Percentiles rank a stretch among this genome's conserved stretches.
Conservation (phyloP, 345 rosid species). For the Populus euphratica region DNA sequence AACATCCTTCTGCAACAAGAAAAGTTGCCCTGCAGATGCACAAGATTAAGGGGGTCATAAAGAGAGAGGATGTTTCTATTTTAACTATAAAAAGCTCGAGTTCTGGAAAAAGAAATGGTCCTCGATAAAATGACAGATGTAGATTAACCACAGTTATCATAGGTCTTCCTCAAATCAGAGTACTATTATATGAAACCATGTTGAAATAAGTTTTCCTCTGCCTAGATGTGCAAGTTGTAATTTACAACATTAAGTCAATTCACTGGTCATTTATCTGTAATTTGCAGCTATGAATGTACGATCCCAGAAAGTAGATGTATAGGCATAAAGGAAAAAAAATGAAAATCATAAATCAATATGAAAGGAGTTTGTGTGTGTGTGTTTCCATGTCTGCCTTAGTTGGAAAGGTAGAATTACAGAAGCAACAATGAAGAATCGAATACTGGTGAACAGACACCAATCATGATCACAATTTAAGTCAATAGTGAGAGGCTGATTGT, state of each 20-base stretch:
- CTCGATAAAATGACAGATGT: neutral
- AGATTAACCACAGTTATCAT: neutral
- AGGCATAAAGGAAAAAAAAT: neutral
- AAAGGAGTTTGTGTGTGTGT: neutral
- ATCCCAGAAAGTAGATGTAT: neutral
- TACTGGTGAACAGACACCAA: too few relatives aligned
- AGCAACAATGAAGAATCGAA: neutral
- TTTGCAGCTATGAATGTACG: neutral
- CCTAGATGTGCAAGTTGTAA: neutral
- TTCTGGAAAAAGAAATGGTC: neutral
- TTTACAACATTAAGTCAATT: neutral
- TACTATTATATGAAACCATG: neutral
- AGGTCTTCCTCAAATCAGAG: neutral
- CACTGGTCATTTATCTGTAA: neutral
- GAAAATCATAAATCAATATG: neutral
- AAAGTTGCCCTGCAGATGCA: conserved; percentile 58
- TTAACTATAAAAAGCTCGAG: neutral
- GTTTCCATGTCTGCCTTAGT: neutral
- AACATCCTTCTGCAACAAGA: conserved; percentile 86
- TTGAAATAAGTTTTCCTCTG: neutral
- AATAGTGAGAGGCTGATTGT: neutral
- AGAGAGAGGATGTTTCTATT: neutral
- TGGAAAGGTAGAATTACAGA: neutral
- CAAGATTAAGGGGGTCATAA: neutral
- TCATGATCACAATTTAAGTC: too few relatives aligned